Evolutionary conservation across 345 rosid species (phyloP), one percentile per base, ranked within the genome.

Genomic region (Pugionium cornutum): DNA sequence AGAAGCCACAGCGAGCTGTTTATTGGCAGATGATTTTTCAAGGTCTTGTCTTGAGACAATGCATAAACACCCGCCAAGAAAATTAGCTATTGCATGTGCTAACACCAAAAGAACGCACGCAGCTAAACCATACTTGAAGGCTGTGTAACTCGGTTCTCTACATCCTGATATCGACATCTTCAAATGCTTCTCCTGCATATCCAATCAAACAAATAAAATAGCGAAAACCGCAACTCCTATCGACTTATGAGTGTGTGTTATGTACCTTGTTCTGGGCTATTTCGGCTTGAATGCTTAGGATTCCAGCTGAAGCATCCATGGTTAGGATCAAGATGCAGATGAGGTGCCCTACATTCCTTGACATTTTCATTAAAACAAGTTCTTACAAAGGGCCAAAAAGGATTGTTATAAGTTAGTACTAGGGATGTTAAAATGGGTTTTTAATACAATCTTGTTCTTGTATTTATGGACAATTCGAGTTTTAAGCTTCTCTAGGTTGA

Each of bases 81-180:
- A 54, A 58, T 82, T 86, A 11, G 81, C 92, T 4, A 82, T 51
- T 3, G 68, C 76, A 53, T 92, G 98, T 33, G 98, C 86, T 9
- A 87, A 65, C 7, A 33, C 79, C 41, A 92, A 62, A 18, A 92
- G 80, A 2, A 87, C 36, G n/a, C 85, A 79, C 2, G 96, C 95
- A 2, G 96, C 87, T 72, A 92, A 28, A 4, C 92, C 96, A 1
- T 86, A 84, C 72, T 79, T 76, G 87, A 78, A 89, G 26, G 98
- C 98, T 44, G 82, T 52, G 26, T 64, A 28, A 68, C 96, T 92
- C 10, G 97, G 95, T 33, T 89, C 85, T 80, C 89, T 80, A 32
- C 97, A 92, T 71, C 83, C 94, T 31, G 86, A 83, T 36, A 89
- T 78, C 95, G 79, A 83, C 76, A 79, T 43, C 78, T 75, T 87